Percentiles rank a stretch among this genome's conserved stretches.
phyloP scores from a whole-genome alignment of 257 asterid species.

The Solanum habrochaites region DNA sequence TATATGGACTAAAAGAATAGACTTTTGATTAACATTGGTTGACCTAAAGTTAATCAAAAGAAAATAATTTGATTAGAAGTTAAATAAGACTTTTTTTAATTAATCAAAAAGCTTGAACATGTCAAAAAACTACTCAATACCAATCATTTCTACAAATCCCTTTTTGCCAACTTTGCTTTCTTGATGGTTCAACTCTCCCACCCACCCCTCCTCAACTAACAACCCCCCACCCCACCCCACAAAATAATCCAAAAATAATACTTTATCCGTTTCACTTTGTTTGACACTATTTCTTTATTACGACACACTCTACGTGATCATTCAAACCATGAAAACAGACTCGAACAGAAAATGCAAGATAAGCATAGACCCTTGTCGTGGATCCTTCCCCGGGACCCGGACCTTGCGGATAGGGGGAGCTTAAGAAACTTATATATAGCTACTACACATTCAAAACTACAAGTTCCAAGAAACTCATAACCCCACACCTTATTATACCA shows the following conservation, averaged over 20 bases:
- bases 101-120: background rate
- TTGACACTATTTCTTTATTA: background rate
- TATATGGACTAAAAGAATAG: background rate
- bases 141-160: background rate
- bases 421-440: background rate
- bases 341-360: no score
- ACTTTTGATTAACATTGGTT: background rate
- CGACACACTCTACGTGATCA: background rate
- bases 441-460: background rate
- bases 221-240: background rate
- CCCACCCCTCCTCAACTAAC: background rate
- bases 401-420: no score
- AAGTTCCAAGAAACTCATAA: background rate
- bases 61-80: background rate
- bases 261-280: background rate
- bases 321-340: background rate
- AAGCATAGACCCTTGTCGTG: no score
- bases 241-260: background rate
- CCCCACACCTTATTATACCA: background rate
- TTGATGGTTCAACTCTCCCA: background rate
- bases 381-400: background rate
- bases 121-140: background rate
- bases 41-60: background rate
- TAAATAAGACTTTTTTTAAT: background rate
- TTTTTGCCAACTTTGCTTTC: background rate